phyloP scores from a whole-genome alignment of 2,329 filamentous ascomycete species.

The Colletotrichum camelliae region DNA sequence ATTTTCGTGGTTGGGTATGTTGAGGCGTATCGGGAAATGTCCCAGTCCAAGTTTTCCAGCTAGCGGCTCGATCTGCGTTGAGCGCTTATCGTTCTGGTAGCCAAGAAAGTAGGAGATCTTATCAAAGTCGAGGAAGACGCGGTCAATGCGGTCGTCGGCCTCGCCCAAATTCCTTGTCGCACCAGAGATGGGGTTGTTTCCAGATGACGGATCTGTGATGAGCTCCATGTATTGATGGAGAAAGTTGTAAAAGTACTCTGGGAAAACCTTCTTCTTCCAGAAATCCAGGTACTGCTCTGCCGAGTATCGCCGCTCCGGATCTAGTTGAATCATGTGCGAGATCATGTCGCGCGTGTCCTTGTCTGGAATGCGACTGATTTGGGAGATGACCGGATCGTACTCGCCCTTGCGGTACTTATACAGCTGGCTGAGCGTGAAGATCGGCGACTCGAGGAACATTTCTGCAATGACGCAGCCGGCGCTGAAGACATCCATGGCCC shows the following conservation, averaged over 20 bases:
- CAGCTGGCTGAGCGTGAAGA: constrained; percentile 96
- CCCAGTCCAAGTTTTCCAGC: constrained; percentile 58
- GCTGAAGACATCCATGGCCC: constrained; percentile 99
- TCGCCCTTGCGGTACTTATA: constrained; percentile 94
- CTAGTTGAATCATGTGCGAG: constrained; percentile 92
- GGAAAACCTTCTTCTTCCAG: constrained; percentile 89
- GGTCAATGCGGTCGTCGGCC: constrained; percentile 91
- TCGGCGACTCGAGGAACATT: constrained; percentile 90
- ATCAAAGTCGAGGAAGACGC: constrained; percentile 93
- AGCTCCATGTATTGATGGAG: constrained; percentile 97
- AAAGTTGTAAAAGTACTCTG: constrained; percentile 96
- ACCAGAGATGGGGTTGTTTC: constrained; percentile 73
- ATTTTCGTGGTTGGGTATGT: constrained; percentile 85
- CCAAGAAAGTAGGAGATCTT: constrained; percentile 96
- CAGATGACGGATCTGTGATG: constrained; percentile 88
- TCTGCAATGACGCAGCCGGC: constrained; percentile 96
- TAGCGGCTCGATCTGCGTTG: constrained; percentile 33
- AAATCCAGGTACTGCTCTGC: constrained; percentile 94
- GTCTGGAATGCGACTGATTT: constrained; percentile 87
- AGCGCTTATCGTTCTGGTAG: constrained; percentile 49
- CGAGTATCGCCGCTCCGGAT: constrained; percentile 89
- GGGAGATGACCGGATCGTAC: constrained; percentile 83
- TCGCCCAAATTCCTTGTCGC: constrained; percentile 78
- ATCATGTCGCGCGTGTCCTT: constrained; percentile 87
- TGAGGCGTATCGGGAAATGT: constrained; percentile 82